Conservation (phyloP, 1,139 yeast species). For the Suhomyces bokatorum region DNA sequence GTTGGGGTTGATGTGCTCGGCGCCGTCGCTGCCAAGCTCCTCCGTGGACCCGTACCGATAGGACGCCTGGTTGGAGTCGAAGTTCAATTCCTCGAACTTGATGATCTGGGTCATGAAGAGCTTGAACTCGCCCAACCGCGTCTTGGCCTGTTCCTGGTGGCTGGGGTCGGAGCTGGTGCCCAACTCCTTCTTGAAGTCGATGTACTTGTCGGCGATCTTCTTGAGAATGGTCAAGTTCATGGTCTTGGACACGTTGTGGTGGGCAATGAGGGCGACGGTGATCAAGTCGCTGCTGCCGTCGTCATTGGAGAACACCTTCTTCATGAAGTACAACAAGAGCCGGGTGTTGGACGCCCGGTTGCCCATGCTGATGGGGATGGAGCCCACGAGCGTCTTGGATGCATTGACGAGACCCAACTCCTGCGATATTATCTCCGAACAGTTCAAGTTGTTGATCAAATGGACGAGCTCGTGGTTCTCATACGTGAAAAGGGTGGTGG, state of each 20-base stretch:
- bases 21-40: conserved; percentile 20
- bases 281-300: conserved; percentile 53
- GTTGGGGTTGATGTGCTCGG: conserved; percentile 35
- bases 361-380: conserved; percentile 37
- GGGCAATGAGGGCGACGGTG: conserved; percentile 50
- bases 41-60: conserved; percentile 34
- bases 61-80: conserved; percentile 35
- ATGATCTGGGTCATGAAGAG: conserved; percentile 54
- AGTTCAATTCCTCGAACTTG: conserved; percentile 48
- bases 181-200: conserved; percentile 38
- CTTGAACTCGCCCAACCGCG: conserved; percentile 50
- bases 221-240: conserved; percentile 50
- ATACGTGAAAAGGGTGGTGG: conserved; percentile 57
- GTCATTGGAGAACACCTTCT: conserved; percentile 39
- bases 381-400: conserved; percentile 46
- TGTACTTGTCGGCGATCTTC: conserved; percentile 50
- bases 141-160: conserved; percentile 18
- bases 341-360: conserved; percentile 32
- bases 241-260: conserved; percentile 44
- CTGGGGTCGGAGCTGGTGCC: conserved; percentile 18
- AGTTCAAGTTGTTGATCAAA: conserved; percentile 43
- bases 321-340: conserved; percentile 50
- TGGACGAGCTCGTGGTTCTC: conserved; percentile 48
- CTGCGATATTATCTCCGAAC: conserved; percentile 55
- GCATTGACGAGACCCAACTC: conserved; percentile 56